phyloP scores from a whole-genome alignment of 345 rosid species.

The Brassica cretica region DNA sequence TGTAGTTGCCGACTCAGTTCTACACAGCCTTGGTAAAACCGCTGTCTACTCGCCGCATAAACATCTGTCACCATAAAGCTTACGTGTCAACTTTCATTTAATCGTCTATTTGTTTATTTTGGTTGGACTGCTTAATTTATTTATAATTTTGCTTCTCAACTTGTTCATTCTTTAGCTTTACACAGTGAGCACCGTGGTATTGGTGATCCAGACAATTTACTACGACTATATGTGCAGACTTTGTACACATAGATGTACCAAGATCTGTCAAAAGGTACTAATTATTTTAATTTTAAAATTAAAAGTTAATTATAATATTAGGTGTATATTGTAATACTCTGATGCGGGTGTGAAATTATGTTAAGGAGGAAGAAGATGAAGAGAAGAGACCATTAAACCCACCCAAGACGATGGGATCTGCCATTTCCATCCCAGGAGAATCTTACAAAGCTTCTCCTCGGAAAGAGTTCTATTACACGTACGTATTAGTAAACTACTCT shows the following conservation, averaged over 20 bases:
- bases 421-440: slow-evolving; percentile 61
- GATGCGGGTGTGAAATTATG: slow-evolving; percentile 7
- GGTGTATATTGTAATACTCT: neutral
- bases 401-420: slow-evolving; percentile 39
- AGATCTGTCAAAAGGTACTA: slow-evolving; percentile 25
- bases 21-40: slow-evolving; percentile 84
- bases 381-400: slow-evolving; percentile 54
- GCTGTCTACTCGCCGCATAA: slow-evolving; percentile 34
- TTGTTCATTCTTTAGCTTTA: slow-evolving; percentile 60
- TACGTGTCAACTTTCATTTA: slow-evolving; percentile 20
- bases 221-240: slow-evolving; percentile 63
- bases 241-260: slow-evolving; percentile 39
- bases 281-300: neutral
- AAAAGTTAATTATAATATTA: neutral
- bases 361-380: slow-evolving; percentile 40
- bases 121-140: neutral
- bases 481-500: slow-evolving; percentile 12
- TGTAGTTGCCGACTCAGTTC: slow-evolving; percentile 94
- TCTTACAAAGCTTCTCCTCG: slow-evolving; percentile 44
- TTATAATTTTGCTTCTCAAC: neutral
- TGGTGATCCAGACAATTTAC: slow-evolving; percentile 77
- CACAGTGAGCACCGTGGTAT: slow-evolving; percentile 67
- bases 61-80: slow-evolving; percentile 20
- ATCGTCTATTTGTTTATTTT: too few relatives aligned
- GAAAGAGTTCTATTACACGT: slow-evolving; percentile 67